Base-by-base conservation (phyloP, 306 rosid genomes). In the Prunus campanulata region DNA sequence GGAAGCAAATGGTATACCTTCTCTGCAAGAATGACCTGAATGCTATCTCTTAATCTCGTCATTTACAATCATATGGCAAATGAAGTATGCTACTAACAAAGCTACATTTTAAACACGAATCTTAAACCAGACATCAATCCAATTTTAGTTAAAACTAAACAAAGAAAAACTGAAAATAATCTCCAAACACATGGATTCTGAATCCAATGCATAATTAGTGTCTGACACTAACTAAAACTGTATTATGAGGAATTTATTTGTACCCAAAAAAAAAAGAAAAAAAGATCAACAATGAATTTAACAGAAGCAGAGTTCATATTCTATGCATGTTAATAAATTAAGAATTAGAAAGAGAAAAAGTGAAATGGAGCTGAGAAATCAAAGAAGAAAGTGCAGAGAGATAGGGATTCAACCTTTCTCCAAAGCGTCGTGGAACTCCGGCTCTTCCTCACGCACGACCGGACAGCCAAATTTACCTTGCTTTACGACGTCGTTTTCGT, bases 401-500 rank as follows among this genome's bases (percentile, higher is more conserved):
- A 44, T 48, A 55, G 48, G 71, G 24, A 39, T 44, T n/a, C 32
- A 71, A 55, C 76, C 76, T 56, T 71, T 74, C 39, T 75, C 81
- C 75, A 71, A 65, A 11, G 83, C 86, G 1, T 79, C 83, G 50
- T 83, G 86, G 12, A 70, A 76, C 68, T 83, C 81, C 11, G 50
- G 75, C 19, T 77, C 82, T 8, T 79, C 83, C 67, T 62, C 76
- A 66, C 42, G 66, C 42, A 25, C 50, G 42, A 44, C 50, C 4
- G 77, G 52, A 20, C 47, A 32, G 69, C 66, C 35, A 39, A 67
- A 54, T 30, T 76, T 54, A 18, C 27, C 47, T 3, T 30, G n/a
- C 66, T 66, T 76, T 5, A 2, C 52, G 46, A 12, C 47, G 12
- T 51, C 85, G 16, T 49, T 57, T 16, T 47, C 60, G 10, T 77